Percentiles rank a stretch among this genome's conserved stretches.
phyloP scores from a whole-genome alignment of 306 rosid genomes.

The Rosa multiflora region DNA sequence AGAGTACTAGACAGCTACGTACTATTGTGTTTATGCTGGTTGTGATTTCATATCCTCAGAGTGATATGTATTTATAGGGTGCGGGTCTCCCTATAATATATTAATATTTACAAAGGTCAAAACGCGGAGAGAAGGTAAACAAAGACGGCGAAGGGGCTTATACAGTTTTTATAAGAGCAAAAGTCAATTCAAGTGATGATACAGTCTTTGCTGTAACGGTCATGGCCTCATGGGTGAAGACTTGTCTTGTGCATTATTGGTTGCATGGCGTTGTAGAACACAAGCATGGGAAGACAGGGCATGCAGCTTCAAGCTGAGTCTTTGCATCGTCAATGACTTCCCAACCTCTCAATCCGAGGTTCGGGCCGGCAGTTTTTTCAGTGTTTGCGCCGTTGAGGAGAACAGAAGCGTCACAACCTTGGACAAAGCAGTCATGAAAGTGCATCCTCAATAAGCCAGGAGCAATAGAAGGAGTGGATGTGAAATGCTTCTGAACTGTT shows the following conservation, averaged over 20 bases:
- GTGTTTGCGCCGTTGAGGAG: constrained; percentile 16
- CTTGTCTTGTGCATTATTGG: not conserved
- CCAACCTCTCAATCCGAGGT: constrained; percentile 18
- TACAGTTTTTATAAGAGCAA: no score
- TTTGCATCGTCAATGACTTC: constrained; percentile 30
- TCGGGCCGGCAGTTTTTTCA: constrained; percentile 9
- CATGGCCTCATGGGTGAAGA: not conserved
- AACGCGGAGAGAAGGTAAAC: not conserved
- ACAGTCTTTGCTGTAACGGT: not conserved
- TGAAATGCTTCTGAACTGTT: constrained; percentile 12
- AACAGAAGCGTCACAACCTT: constrained; percentile 26
- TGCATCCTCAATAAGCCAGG: constrained; percentile 23
- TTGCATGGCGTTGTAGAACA: not conserved
- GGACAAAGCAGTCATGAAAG: constrained; percentile 32
- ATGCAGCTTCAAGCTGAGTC: constrained; percentile 24
- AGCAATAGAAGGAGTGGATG: constrained; percentile 8
- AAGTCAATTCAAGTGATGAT: not conserved
- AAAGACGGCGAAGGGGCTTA: not conserved
- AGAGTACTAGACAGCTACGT: not conserved
- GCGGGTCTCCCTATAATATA: not conserved
- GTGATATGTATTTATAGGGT: not conserved
- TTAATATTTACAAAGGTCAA: not conserved
- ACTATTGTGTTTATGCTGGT: not conserved
- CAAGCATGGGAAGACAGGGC: constrained; percentile 9
- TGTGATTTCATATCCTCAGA: not conserved